Evolutionary conservation across 2,329 filamentous ascomycete genomes (phyloP).

Genomic region (Epichloe sp.): DNA sequence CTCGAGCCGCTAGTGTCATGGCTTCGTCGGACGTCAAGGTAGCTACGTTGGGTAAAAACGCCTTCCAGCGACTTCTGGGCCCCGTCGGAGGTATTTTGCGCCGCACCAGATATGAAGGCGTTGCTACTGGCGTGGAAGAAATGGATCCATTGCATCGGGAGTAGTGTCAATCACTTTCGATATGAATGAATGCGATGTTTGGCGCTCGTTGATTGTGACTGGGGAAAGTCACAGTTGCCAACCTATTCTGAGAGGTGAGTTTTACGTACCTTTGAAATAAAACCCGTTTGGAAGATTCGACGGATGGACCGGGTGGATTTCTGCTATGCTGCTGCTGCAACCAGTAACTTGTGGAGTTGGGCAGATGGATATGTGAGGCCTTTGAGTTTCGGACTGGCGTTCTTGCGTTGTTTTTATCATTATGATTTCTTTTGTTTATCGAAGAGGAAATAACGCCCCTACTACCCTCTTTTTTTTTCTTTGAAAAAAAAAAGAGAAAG

Average conservation of each 20-base stretch:
- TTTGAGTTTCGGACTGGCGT: constrained; percentile 5
- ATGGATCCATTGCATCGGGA: constrained; percentile 48
- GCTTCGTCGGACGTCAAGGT: constrained; percentile 84
- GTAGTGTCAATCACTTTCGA: constrained; percentile 7
- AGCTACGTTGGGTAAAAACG: constrained; percentile 80
- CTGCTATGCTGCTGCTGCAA: not conserved
- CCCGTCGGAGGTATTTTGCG: constrained; percentile 93
- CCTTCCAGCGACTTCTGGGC: constrained; percentile 84
- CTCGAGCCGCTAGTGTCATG: constrained; percentile 78
- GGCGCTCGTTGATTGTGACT: not conserved
- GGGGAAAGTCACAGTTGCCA: not conserved
- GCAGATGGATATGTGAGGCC: not conserved
- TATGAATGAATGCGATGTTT: not conserved
- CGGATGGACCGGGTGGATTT: not conserved
- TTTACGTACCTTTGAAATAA: not conserved
- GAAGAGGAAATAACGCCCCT: constrained; percentile 10
- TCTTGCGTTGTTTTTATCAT: constrained; percentile 12
- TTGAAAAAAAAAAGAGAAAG: constrained; percentile 10
- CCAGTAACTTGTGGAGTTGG: not conserved
- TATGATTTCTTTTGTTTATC: constrained; percentile 12
- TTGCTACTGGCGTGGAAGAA: constrained; percentile 50
- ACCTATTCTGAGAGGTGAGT: not conserved
- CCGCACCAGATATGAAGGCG: constrained; percentile 51
- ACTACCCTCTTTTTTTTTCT: constrained; percentile 20
- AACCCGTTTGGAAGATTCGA: not conserved